A percentile compares a stretch with the other conserved stretches of the same genome.
Conservation (phyloP, 2,329 filamentous ascomycete genomes). For the Claviceps capensis region DNA sequence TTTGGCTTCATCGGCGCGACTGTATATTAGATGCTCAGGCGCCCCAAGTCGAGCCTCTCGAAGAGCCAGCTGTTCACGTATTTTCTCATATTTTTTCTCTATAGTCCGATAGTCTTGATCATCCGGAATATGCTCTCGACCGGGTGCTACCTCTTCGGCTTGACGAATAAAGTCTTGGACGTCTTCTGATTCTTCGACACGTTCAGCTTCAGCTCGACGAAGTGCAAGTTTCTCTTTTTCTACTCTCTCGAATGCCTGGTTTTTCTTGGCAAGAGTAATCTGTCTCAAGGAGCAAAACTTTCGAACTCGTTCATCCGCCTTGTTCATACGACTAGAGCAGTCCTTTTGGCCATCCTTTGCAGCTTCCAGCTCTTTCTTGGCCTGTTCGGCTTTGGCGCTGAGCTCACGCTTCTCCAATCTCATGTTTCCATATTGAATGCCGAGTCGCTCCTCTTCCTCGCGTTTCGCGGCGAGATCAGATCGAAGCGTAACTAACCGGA, state of each 20-base stretch:
- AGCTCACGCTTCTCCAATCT: slow-evolving; percentile 34
- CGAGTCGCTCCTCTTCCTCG: slow-evolving; percentile 31
- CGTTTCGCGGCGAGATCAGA: slow-evolving; percentile 43
- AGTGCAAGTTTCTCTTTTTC: slow-evolving; percentile 34
- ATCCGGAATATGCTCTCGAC: slow-evolving; percentile 47
- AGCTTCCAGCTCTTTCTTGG: slow-evolving; percentile 22
- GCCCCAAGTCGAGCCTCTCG: slow-evolving; percentile 46
- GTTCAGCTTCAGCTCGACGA: slow-evolving; percentile 30
- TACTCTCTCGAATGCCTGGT: slow-evolving; percentile 38
- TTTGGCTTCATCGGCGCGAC: slow-evolving; percentile 27
- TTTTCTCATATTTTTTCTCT: slow-evolving; percentile 36
- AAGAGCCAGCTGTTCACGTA: slow-evolving; percentile 44
- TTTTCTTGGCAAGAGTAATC: slow-evolving; percentile 46
- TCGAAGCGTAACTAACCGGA: slow-evolving; percentile 45
- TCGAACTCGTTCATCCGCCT: slow-evolving; percentile 40
- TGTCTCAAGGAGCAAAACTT: slow-evolving; percentile 34
- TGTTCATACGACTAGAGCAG: slow-evolving; percentile 35
- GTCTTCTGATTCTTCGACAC: slow-evolving; percentile 29
- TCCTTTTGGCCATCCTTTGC: slow-evolving; percentile 21
- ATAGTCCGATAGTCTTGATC: slow-evolving; percentile 48
- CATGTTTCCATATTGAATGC: slow-evolving; percentile 41
- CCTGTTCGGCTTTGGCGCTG: slow-evolving; percentile 27
- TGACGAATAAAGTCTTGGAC: slow-evolving; percentile 41
- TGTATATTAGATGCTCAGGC: slow-evolving; percentile 49
- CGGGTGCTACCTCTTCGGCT: slow-evolving; percentile 37